Percentiles rank a stretch among this genome's conserved stretches.
Conservation (phyloP, 345 rosid species). For the Citrus cavaleriei region DNA sequence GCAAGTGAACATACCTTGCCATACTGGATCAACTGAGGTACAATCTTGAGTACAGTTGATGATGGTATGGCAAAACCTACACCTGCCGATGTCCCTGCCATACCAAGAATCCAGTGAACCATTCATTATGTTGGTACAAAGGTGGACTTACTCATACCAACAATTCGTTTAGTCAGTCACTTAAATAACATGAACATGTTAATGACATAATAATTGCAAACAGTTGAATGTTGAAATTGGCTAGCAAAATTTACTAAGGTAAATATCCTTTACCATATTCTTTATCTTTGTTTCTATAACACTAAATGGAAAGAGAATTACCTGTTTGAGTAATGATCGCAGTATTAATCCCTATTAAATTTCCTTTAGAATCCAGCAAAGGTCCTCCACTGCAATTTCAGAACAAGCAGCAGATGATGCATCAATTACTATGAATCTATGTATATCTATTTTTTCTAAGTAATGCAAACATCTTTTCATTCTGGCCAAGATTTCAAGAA, state of each 20-base stretch:
- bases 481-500: not conserved
- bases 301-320: slow-evolving; percentile 14
- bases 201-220: not conserved
- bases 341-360: slow-evolving; percentile 85
- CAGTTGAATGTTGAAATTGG: not conserved
- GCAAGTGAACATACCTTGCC: slow-evolving; percentile 62
- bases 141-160: not conserved
- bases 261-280: not conserved
- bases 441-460: too few relatives aligned
- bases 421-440: not conserved
- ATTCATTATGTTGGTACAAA: not conserved
- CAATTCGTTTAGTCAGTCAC: not conserved
- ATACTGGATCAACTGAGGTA: slow-evolving; percentile 78
- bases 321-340: slow-evolving; percentile 95
- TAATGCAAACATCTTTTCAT: not conserved
- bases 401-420: slow-evolving; percentile 2
- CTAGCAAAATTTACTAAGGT: not conserved
- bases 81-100: slow-evolving; percentile 89
- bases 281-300: not conserved
- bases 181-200: not conserved
- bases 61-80: slow-evolving; percentile 98
- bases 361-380: slow-evolving; percentile 85
- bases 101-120: slow-evolving; percentile 4
- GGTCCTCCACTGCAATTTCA: slow-evolving; percentile 80
- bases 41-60: slow-evolving; percentile 81